Base-by-base conservation (phyloP, 2,329 filamentous ascomycete genomes). In the Cordyceps cateniannulata region DNA sequence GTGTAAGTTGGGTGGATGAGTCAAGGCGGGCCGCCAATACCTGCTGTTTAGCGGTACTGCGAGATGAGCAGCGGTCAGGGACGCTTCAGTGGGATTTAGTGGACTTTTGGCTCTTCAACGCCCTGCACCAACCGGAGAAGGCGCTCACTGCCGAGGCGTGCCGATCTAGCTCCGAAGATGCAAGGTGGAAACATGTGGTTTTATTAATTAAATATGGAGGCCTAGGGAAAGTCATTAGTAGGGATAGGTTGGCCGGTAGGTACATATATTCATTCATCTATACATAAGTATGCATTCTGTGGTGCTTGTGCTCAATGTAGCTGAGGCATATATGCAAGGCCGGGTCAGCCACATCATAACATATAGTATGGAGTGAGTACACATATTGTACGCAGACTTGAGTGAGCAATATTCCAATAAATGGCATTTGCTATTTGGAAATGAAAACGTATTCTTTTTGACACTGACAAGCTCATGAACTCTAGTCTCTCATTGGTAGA, bases 131-230 rank as follows among this genome's bases (percentile, higher is more conserved):
- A 22, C 24, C 49, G 58, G 49, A 53, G 25, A 52, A 35, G 57
- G 40, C 27, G n/a, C 29, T 27, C 25, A 29, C 40, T 53, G 42
- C 58, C 58, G 58, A 60, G 58, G 48, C 50, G 48, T 51, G 49
- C 58, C 58, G 58, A 60, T 53, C 58, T 53, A 60, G 40, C 58
- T 60, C 58, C 58, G 58, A 60, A 50, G 45, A 58, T 50, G 32
- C 32, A 29, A 50, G 29, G 10, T 45, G 53, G 12, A 56, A 24
- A 47, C 5, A 25, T 10, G 32, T 24, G 44, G 27, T 25, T 9
- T 18, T 16, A 14, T 35, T 35, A 35, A 35, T 35, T 35, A 14
- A 14, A 35, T 7, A 14, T 16, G 27, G 50, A 52, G 35, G 29
- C 29, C 40, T 12, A 5, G 27, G 6, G 14, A 27, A 20, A 52